Percentiles rank a stretch among this genome's conserved stretches.
These are phyloP conservation scores for Cenchrus americanus DNA, from an alignment of 176 grass and related monocot genomes.

Conservation along the genomic window DNA sequence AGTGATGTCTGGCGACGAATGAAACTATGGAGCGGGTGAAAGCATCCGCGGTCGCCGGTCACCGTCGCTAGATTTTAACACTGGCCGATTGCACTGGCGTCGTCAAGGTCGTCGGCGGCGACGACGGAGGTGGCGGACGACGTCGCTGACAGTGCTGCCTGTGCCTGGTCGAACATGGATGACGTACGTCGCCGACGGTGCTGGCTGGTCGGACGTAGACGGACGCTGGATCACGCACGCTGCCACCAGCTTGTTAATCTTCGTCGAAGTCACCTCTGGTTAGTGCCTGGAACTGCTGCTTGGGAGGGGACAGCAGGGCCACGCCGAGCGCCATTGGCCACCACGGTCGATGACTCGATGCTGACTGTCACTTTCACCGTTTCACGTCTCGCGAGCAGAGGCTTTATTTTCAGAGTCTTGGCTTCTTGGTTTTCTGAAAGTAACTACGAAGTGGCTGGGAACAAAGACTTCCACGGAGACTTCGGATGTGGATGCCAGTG, in stretches of 20 bases:
- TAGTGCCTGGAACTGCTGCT: slow-evolving; percentile 13
- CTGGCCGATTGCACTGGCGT: background rate
- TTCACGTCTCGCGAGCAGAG: background rate
- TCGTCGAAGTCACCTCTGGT: slow-evolving; percentile 15
- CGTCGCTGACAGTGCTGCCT: background rate
- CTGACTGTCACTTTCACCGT: slow-evolving; percentile 4
- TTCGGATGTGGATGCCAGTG: background rate
- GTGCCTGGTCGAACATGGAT: background rate
- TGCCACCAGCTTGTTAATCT: background rate
- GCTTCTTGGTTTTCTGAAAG: background rate
- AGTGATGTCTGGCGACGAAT: background rate
- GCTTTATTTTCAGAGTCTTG: background rate
- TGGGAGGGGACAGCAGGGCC: background rate
- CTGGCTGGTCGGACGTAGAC: background rate
- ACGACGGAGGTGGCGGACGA: background rate
- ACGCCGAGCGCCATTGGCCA: background rate
- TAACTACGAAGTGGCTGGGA: background rate
- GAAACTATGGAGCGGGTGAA: background rate
- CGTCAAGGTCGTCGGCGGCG: background rate
- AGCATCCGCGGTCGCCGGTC: background rate
- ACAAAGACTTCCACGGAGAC: background rate
- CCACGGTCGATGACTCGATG: background rate
- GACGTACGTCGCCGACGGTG: background rate
- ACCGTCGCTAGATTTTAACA: background rate
- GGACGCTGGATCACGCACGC: background rate